A percentile compares a stretch with the other conserved stretches of the same genome.
These are phyloP conservation scores for Larix kaempferi DNA, from an alignment of 75 land plant species.

Conservation along the genomic window DNA sequence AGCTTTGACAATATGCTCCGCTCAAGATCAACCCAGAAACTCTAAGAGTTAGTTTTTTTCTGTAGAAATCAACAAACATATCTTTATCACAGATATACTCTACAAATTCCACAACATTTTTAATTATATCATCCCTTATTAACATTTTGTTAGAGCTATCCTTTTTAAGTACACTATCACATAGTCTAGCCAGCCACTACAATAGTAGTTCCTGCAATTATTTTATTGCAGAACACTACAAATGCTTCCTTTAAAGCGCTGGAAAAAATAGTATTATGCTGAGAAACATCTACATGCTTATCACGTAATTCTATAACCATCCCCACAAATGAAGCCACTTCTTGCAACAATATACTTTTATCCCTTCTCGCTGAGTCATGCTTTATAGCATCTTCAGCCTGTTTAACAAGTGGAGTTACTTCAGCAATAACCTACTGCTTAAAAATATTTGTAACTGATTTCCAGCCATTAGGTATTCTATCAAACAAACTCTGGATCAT, in stretches of 20 bases:
- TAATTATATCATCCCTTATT: slow-evolving; percentile 60
- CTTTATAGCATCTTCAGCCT: slow-evolving; percentile 72
- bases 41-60: slow-evolving; percentile 22
- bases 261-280: slow-evolving; percentile 68
- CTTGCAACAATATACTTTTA: slow-evolving; percentile 40
- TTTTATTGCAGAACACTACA: slow-evolving; percentile 85
- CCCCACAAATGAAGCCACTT: slow-evolving; percentile 44
- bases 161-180: slow-evolving; percentile 84
- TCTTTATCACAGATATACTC: slow-evolving; percentile 90
- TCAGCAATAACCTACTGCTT: slow-evolving; percentile 88
- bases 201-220: slow-evolving; percentile 80
- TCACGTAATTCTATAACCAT: slow-evolving; percentile 87
- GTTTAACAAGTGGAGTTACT: slow-evolving; percentile 79
- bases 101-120: slow-evolving; percentile 88
- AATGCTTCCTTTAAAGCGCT: slow-evolving; percentile 88
- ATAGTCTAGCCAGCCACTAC: slow-evolving; percentile 80
- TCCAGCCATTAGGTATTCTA: slow-evolving; percentile 63
- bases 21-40: neutral
- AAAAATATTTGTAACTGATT: slow-evolving; percentile 71
- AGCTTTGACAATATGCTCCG: neutral
- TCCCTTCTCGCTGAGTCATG: slow-evolving; percentile 14
- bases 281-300: slow-evolving; percentile 75
- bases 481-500: slow-evolving; percentile 76
- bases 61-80: slow-evolving; percentile 93
- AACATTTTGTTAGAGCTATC: slow-evolving; percentile 30